Evolutionary conservation across 129 eudicot genomes (phyloP).

Genomic region (Tagetes patula): DNA sequence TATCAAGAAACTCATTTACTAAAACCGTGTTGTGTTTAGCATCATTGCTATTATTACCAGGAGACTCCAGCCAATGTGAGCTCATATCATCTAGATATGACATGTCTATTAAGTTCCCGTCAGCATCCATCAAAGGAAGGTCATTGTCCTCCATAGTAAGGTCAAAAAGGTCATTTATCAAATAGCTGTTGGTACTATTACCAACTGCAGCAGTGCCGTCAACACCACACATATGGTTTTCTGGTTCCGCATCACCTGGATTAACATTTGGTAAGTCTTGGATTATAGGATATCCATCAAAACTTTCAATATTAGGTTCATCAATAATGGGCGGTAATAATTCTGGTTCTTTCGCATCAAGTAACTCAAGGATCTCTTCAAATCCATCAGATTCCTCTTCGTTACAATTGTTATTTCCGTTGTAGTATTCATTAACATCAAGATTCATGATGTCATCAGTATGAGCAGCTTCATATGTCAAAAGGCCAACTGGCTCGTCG

Average conservation of each 20-base stretch:
- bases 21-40: constrained; percentile 10
- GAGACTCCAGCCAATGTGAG: constrained; percentile 51
- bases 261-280: constrained; percentile 17
- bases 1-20: constrained; percentile 19
- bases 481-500: constrained; percentile 15
- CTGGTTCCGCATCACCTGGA: constrained; percentile 17
- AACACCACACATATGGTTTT: constrained; percentile 29
- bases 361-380: constrained; percentile 30
- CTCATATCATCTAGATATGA: constrained; percentile 45
- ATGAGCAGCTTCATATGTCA: constrained; percentile 24
- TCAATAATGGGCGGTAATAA: constrained; percentile 21
- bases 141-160: constrained; percentile 54
- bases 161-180: constrained; percentile 44
- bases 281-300: constrained; percentile 17
- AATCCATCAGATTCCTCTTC: constrained; percentile 38
- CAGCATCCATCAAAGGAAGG: constrained; percentile 40
- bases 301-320: constrained; percentile 12
- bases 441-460: constrained; percentile 7
- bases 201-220: constrained; percentile 18
- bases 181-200: constrained; percentile 36
- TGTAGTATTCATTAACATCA: constrained; percentile 19
- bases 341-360: constrained; percentile 46
- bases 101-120: constrained; percentile 37
- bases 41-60: constrained; percentile 32
- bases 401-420: constrained; percentile 12